These are phyloP conservation scores for Elsinoe necatrix DNA, from an alignment of 2,329 filamentous ascomycete genomes.

Conservation along the genomic window DNA sequence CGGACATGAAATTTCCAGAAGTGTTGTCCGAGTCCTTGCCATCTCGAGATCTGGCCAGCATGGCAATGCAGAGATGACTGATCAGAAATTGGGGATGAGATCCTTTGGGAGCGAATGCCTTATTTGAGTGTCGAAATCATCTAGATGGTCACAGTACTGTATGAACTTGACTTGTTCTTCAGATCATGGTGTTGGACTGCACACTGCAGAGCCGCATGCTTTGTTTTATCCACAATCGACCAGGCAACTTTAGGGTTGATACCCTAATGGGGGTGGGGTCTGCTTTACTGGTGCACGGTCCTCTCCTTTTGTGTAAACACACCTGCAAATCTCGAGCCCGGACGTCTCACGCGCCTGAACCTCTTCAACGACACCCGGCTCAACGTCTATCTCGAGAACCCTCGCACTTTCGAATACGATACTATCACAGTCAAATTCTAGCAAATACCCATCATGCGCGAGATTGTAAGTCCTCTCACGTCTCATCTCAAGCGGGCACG, in stretches of 20 bases:
- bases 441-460: constrained; percentile 49
- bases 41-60: constrained; percentile 3
- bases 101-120: no score
- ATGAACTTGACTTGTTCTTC: no score
- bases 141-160: no score
- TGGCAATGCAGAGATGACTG: not conserved
- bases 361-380: constrained; percentile 2
- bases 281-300: not conserved
- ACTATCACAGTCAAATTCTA: constrained; percentile 6
- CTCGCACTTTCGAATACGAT: not conserved
- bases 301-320: not conserved
- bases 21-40: not conserved
- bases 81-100: no score
- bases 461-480: constrained; percentile 51
- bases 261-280: no score
- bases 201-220: no score
- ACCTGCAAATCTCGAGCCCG: not conserved
- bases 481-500: not conserved
- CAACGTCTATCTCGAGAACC: constrained; percentile 15
- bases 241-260: no score
- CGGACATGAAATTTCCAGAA: constrained; percentile 10
- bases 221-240: no score
- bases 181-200: no score
- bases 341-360: constrained; percentile 1
- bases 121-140: no score